Evolutionary conservation across 805 yeast species (phyloP).

Genomic region (Suhomyces xylopsoci): DNA sequence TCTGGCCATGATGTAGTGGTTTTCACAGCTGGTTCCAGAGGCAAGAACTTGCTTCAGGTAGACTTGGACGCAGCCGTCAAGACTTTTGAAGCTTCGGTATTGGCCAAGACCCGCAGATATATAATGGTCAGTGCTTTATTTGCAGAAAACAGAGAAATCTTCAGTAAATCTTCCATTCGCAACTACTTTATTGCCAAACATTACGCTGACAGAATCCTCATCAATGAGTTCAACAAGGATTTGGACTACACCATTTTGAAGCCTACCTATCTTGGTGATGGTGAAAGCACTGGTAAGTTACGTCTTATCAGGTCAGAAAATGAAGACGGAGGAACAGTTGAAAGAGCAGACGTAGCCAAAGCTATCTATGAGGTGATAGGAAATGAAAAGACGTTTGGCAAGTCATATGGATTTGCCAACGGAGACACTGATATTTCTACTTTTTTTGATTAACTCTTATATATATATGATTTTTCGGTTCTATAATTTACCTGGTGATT

Average conservation of each 20-base stretch:
- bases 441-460: not conserved
- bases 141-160: conserved; percentile 48
- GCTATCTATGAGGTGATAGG: conserved; percentile 38
- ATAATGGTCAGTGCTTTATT: conserved; percentile 55
- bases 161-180: conserved; percentile 35
- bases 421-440: conserved; percentile 34
- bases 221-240: conserved; percentile 32
- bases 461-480: not conserved
- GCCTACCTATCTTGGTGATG: conserved; percentile 48
- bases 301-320: conserved; percentile 17
- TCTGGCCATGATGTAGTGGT: conserved; percentile 54
- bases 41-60: conserved; percentile 50
- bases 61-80: conserved; percentile 63
- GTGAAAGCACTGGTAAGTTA: conserved; percentile 43
- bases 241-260: conserved; percentile 56
- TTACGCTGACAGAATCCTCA: conserved; percentile 51
- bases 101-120: conserved; percentile 43
- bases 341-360: conserved; percentile 57
- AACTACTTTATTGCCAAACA: conserved; percentile 59
- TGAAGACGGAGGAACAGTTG: conserved; percentile 24
- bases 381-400: conserved; percentile 36
- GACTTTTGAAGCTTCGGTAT: conserved; percentile 51
- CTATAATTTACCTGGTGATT: not conserved
- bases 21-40: conserved; percentile 63
- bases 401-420: conserved; percentile 42